Evolutionary conservation across 495 filamentous ascomycete genomes (phyloP).

Genomic region (Elasticomyces elasticus): DNA sequence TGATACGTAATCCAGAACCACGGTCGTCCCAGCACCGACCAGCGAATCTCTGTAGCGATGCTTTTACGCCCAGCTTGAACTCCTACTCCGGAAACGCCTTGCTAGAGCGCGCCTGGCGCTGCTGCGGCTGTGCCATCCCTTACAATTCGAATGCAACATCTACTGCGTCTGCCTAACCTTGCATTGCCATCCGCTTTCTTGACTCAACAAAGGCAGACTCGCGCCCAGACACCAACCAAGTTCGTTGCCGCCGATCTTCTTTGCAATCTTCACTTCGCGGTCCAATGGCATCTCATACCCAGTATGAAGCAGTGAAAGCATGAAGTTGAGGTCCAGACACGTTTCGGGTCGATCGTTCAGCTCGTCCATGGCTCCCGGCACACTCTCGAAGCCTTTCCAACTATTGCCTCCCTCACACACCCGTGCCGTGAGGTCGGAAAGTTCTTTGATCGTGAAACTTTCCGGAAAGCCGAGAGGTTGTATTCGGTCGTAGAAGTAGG

Average conservation of each 20-base stretch:
- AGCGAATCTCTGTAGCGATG: no score
- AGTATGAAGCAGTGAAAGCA: constrained; percentile 82
- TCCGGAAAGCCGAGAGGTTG: constrained; percentile 90
- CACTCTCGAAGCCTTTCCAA: constrained; percentile 68
- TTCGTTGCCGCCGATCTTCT: constrained; percentile 97
- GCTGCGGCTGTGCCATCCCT: no score
- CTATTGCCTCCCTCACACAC: constrained; percentile 64
- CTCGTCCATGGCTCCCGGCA: constrained; percentile 65
- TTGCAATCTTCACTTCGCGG: constrained; percentile 90
- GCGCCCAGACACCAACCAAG: constrained; percentile 96
- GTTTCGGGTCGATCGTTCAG: constrained; percentile 71
- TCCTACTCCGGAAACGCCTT: no score
- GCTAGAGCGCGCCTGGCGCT: no score
- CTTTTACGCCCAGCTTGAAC: no score
- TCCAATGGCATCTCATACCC: constrained; percentile 97
- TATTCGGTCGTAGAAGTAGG: constrained; percentile 94
- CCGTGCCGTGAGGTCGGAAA: constrained; percentile 68
- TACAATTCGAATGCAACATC: no score
- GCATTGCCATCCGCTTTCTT: constrained; percentile 69
- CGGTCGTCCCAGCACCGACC: no score
- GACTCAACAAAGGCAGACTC: constrained; percentile 65
- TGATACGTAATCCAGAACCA: no score
- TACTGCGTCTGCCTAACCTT: constrained; percentile 50
- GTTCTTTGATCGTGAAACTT: constrained; percentile 78
- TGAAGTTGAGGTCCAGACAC: constrained; percentile 92